A percentile compares a stretch with the other conserved stretches of the same genome.
These are phyloP conservation scores for Mycena metata DNA, from an alignment of 768 basidiomycete genomes.

Conservation along the genomic window DNA sequence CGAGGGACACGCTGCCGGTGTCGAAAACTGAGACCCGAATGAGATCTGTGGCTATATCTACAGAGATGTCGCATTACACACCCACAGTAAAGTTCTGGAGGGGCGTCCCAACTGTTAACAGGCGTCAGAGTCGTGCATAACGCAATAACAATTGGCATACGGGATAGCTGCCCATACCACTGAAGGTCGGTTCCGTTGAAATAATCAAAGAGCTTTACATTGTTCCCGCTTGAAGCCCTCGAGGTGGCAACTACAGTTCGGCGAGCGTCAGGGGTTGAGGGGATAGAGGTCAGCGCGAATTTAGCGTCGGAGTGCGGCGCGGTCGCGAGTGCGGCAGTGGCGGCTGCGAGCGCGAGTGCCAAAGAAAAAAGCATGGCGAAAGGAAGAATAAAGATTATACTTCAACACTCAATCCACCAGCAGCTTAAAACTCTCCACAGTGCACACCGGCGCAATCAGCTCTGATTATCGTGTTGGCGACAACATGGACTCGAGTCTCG, in stretches of 20 bases:
- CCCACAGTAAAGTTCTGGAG: conserved; percentile 39
- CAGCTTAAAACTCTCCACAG: no score
- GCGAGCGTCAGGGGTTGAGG: background rate
- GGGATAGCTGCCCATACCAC: conserved; percentile 37
- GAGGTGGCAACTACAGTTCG: conserved; percentile 2
- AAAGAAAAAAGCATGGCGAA: background rate
- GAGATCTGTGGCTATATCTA: background rate
- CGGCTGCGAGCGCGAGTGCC: background rate
- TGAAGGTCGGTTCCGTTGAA: conserved; percentile 42
- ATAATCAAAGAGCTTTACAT: conserved; percentile 36
- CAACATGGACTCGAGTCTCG: no score
- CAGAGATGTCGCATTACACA: conserved; percentile 6
- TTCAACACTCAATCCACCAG: no score
- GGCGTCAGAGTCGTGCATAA: background rate
- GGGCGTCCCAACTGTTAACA: conserved; percentile 39
- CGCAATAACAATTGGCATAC: background rate
- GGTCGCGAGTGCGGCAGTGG: background rate
- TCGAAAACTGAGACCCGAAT: conserved; percentile 8
- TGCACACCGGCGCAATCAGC: no score
- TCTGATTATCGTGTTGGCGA: no score
- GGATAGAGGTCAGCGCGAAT: background rate
- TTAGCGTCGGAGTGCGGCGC: conserved; percentile 4
- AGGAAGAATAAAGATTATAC: no score
- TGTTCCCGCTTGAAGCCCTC: background rate
- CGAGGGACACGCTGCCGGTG: conserved; percentile 2